Evolutionary conservation across 805 yeast genomes (phyloP).

Genomic region (Candida coleopterorum): DNA sequence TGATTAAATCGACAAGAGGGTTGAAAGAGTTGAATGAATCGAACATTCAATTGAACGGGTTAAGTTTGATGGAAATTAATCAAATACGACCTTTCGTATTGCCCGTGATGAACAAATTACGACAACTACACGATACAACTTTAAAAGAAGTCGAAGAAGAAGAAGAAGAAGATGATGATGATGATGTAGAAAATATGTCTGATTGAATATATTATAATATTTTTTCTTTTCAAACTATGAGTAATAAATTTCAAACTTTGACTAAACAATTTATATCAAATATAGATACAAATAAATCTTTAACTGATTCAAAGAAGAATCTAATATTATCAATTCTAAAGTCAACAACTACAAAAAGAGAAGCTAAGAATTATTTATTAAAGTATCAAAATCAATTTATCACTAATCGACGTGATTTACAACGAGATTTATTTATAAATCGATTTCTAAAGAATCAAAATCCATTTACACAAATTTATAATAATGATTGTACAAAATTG

Average conservation of each 20-base stretch:
- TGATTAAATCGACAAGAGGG: constrained; percentile 78
- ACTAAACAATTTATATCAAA: constrained; percentile 34
- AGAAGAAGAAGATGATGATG: constrained; percentile 5
- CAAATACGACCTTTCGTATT: constrained; percentile 80
- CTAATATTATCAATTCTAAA: constrained; percentile 78
- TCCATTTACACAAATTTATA: constrained; percentile 31
- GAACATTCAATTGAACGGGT: constrained; percentile 75
- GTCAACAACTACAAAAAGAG: constrained; percentile 91
- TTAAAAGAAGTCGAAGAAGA: neutral
- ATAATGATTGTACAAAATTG: constrained; percentile 27
- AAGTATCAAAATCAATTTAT: constrained; percentile 54
- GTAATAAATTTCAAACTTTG: constrained; percentile 20
- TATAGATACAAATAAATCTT: constrained; percentile 23
- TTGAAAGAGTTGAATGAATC: constrained; percentile 72
- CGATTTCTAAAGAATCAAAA: constrained; percentile 28
- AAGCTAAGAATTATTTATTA: constrained; percentile 73
- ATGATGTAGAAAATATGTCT: constrained; percentile 1
- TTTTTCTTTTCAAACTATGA: constrained; percentile 24
- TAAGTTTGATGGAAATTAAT: constrained; percentile 81
- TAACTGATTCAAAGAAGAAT: constrained; percentile 54
- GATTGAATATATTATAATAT: no score
- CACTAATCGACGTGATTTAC: constrained; percentile 20
- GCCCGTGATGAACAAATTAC: constrained; percentile 74
- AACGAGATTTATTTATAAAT: constrained; percentile 28
- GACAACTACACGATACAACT: constrained; percentile 45